A percentile compares a stretch with the other conserved stretches of the same genome.
Evolutionary conservation across 805 yeast species (phyloP).

Genomic region (Metschnikowia rubicola): DNA sequence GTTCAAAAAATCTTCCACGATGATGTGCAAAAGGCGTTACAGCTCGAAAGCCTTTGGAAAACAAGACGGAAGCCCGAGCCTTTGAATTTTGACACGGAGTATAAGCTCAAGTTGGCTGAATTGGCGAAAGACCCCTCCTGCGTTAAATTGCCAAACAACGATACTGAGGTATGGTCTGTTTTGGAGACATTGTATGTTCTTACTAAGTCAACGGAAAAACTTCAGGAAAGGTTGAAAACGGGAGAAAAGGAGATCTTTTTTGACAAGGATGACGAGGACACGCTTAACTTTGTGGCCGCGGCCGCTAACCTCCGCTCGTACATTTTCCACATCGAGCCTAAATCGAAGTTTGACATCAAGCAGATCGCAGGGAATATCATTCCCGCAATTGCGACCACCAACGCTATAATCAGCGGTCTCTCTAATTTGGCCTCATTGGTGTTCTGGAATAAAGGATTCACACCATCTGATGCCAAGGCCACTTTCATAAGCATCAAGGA

Average conservation of each 20-base stretch:
- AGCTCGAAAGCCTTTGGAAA: slow-evolving; percentile 76
- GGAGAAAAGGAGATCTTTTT: slow-evolving; percentile 50
- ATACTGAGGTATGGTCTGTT: slow-evolving; percentile 56
- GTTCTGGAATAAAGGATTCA: slow-evolving; percentile 39
- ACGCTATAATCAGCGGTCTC: slow-evolving; percentile 91
- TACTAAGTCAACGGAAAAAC: slow-evolving; percentile 40
- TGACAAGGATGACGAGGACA: slow-evolving; percentile 94
- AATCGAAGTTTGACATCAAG: slow-evolving; percentile 82
- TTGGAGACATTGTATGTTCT: slow-evolving; percentile 64
- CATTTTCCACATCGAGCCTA: slow-evolving; percentile 65
- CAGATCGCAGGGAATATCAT: slow-evolving; percentile 97
- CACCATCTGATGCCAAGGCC: slow-evolving; percentile 24
- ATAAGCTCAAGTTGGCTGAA: slow-evolving; percentile 13
- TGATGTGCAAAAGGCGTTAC: slow-evolving; percentile 75
- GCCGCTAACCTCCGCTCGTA: slow-evolving; percentile 75
- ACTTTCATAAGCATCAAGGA: slow-evolving; percentile 44
- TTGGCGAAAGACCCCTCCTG: slow-evolving; percentile 20
- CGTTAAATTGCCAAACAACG: slow-evolving; percentile 20
- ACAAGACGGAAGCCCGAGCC: slow-evolving; percentile 67
- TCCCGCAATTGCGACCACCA: slow-evolving; percentile 97
- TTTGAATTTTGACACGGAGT: slow-evolving; percentile 32
- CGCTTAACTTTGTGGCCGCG: slow-evolving; percentile 82
- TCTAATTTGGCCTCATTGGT: slow-evolving; percentile 70
- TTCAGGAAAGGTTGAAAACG: slow-evolving; percentile 48
- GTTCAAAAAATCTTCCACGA: slow-evolving; percentile 57